Evolutionary conservation across 2,329 filamentous ascomycete genomes (phyloP), one percentile per base, ranked within the genome.

Genomic region (Xylariaceae sp.): DNA sequence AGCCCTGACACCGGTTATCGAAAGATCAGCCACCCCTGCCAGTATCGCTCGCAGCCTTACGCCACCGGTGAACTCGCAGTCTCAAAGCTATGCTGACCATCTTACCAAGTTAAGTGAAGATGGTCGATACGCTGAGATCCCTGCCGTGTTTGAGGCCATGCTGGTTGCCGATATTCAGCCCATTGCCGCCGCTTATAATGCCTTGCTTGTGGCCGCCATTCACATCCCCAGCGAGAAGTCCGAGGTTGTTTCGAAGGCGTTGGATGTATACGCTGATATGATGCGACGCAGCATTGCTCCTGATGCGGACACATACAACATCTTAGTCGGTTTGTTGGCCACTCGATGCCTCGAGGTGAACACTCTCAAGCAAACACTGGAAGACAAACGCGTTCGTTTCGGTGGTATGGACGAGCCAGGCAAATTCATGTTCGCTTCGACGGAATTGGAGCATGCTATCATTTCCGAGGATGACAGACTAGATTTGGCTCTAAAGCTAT

Each of bases 231-330:
- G 76, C 20, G 84, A 88, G 65, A 86, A 84, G 66, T 85, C 86
- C 43, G 86, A 94, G 69, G 82, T 93, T 42, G 88, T 95, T 12
- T 85, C 89, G 50, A 95, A 95, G 71, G 90, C 89, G 5, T 77
- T 97, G 42, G 91, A 95, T 70, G 87, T 98, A 42, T 98, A 97
- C 66, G 86, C 90, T 14, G 91, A 97, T 64, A 97, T 98, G 93
- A 82, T 95, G 56, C 83, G 85, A 54, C 86, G 91, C 54, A 85
- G 85, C 56, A 84, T 97, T 20, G 71, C 79, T 17, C 91, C 92
- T 6, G 85, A 96, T 64, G 82, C 83, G 43, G 80, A 86, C 46
- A 97, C 92, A 0, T 97, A 95, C 68, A 83, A 89, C 61, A 90
- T 90, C 25, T 74, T 98, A 16, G 86, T 98, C 44, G 82, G 86